Conservation (phyloP, 1,284 basidiomycete species). For the Ceratobasidium sp. region DNA sequence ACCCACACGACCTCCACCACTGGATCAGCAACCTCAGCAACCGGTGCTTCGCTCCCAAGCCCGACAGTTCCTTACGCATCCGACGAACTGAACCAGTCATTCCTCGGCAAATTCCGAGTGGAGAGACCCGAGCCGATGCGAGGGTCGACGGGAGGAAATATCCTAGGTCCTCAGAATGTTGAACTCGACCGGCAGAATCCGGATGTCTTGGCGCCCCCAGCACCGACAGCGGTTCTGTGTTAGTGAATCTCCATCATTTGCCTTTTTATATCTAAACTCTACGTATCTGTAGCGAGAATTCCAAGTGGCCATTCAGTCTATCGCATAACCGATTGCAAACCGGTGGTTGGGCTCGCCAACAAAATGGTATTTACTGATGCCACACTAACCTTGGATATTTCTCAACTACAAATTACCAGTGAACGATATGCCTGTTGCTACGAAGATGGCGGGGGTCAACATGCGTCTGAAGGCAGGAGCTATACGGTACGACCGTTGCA, state of each 20-base stretch:
- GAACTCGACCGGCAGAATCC: slow-evolving; percentile 1
- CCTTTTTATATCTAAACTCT: not conserved
- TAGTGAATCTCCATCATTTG: not conserved
- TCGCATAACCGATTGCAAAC: slow-evolving; percentile 72
- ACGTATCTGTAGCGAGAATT: slow-evolving; percentile 56
- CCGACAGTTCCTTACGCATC: slow-evolving; percentile 16
- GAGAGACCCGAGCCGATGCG: not conserved
- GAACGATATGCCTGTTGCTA: too few species aligned
- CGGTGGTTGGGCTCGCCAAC: slow-evolving; percentile 76
- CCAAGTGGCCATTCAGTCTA: slow-evolving; percentile 74
- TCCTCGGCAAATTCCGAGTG: not conserved
- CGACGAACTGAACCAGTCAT: slow-evolving; percentile 13
- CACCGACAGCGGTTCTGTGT: slow-evolving; percentile 15
- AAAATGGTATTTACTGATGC: slow-evolving; percentile 62
- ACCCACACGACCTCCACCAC: not conserved
- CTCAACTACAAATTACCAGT: too few species aligned
- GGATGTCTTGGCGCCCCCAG: slow-evolving; percentile 8
- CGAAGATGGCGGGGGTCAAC: too few species aligned
- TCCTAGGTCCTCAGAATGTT: slow-evolving; percentile 17
- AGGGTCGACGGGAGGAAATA: not conserved
- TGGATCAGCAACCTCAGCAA: not conserved
- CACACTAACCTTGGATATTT: too few species aligned
- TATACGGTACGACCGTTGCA: too few species aligned
- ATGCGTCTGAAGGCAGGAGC: too few species aligned
- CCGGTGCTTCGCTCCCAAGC: not conserved